A percentile compares a stretch with the other conserved stretches of the same genome.
Evolutionary conservation across 345 rosid genomes (phyloP).

Genomic region (Eucalyptus cloeziana): DNA sequence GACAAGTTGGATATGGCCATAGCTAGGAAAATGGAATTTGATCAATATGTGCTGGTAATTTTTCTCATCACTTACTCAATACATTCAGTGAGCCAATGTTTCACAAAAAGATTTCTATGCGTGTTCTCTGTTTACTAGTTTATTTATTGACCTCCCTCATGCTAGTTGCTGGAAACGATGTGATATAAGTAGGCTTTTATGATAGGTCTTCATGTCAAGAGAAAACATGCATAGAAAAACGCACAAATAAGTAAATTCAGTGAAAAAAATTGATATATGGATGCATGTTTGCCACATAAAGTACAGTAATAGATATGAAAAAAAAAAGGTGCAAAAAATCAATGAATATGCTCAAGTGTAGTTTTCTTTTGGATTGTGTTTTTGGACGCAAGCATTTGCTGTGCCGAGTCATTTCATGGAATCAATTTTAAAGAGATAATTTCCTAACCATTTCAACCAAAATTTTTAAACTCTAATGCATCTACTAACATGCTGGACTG

Average conservation of each 20-base stretch:
- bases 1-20: no score
- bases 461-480: neutral
- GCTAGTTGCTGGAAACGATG: neutral
- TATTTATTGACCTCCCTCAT: neutral
- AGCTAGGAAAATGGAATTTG: no score
- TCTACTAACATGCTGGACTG: neutral
- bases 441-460: neutral
- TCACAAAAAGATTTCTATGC: neutral
- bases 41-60: no score
- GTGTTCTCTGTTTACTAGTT: no score
- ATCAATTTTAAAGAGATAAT: neutral
- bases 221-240: neutral
- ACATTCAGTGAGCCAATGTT: no score
- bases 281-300: neutral
- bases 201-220: neutral
- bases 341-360: no score
- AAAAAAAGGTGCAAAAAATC: neutral
- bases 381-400: no score
- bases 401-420: no score
- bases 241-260: no score
- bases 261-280: neutral
- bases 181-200: neutral
- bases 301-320: no score
- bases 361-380: no score
- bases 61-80: no score